Base-by-base conservation (phyloP, 257 asterid genomes). In the Capsicum chinense region DNA sequence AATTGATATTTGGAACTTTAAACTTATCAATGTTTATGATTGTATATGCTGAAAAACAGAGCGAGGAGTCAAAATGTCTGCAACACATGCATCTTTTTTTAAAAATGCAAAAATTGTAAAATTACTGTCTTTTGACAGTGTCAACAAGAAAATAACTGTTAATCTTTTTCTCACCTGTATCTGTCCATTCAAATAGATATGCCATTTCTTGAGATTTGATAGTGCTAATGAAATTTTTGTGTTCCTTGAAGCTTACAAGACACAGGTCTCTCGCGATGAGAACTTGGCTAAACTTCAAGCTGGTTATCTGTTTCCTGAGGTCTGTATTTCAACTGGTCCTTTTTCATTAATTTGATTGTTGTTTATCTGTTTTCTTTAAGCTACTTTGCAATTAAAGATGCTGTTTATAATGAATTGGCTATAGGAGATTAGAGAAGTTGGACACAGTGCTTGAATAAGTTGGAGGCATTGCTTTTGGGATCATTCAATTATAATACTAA, bases 261-360 rank as follows among this genome's bases (percentile, higher is more conserved):
- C 98, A 11, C 85, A 89, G 84, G 99, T 97, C 64, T 88, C 96
- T 10, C 95, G 99, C 78, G 95, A 95, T 83, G 96, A 90, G 79
- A 97, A 97, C 90, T 62, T 95, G 86, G 94, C 93, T 35, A 97
- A 95, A 74, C 98, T 97, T 84, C 98, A 97, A 91, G 98, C 99
- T 86, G 99, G 99, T 82, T 97, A 95, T 84, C 94, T 97, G 83
- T 97, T 97, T 87, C 99, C 99, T 0, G 98, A 95, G 98, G 99
- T 96, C n/a, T 58, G 88, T 84, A 69, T 59, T 26, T 66, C 0
- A 42, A 26, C 58, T 58, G 56, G 81, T 62, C 11, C 84, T n/a
- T 62, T 82, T 5, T 56, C 79, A 81, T 79, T 71, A 70, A 79
- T 70, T 82, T 71, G 56, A 59, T 48, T 73, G 48, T 17, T 80